A percentile compares a stretch with the other conserved stretches of the same genome.
These are phyloP conservation scores for Penicillium cataractarum DNA, from an alignment of 495 filamentous ascomycete species.

Conservation along the genomic window DNA sequence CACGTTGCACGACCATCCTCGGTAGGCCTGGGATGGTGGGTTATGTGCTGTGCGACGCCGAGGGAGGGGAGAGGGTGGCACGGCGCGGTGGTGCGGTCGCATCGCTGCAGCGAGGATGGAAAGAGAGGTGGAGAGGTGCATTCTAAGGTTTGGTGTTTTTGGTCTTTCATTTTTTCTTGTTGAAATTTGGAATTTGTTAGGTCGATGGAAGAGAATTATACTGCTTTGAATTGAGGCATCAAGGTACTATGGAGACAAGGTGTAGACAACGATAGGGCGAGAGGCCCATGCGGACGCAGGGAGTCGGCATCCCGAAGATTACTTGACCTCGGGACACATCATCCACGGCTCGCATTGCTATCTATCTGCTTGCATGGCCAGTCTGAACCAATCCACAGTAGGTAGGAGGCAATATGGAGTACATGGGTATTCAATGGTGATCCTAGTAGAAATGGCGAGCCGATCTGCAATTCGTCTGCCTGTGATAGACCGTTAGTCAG, in stretches of 20 bases:
- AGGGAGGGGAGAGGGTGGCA: conserved; percentile 21
- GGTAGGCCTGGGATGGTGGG: conserved; percentile 20
- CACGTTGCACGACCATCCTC: conserved; percentile 27
- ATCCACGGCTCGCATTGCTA: conserved; percentile 1
- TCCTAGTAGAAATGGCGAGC: not conserved
- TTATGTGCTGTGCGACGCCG: conserved; percentile 25
- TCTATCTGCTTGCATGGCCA: not conserved
- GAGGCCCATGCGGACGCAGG: not conserved
- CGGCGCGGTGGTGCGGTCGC: conserved; percentile 23
- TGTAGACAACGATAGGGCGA: not conserved
- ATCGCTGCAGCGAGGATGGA: conserved; percentile 19
- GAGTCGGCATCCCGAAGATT: conserved; percentile 9
- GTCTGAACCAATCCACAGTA: not conserved
- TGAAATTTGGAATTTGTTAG: not conserved
- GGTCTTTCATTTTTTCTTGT: not conserved
- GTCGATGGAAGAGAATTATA: not conserved
- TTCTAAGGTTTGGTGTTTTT: not conserved
- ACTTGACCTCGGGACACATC: not conserved
- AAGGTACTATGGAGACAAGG: not conserved
- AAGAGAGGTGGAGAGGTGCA: conserved; percentile 13
- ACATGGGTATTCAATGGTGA: not conserved
- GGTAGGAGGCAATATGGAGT: not conserved
- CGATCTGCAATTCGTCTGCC: not conserved
- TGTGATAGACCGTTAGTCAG: not conserved
- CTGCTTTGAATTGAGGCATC: not conserved